Percentiles rank a stretch among this genome's conserved stretches.
phyloP scores from a whole-genome alignment of 495 filamentous ascomycete species.

The Hyaloscypha finlandica region DNA sequence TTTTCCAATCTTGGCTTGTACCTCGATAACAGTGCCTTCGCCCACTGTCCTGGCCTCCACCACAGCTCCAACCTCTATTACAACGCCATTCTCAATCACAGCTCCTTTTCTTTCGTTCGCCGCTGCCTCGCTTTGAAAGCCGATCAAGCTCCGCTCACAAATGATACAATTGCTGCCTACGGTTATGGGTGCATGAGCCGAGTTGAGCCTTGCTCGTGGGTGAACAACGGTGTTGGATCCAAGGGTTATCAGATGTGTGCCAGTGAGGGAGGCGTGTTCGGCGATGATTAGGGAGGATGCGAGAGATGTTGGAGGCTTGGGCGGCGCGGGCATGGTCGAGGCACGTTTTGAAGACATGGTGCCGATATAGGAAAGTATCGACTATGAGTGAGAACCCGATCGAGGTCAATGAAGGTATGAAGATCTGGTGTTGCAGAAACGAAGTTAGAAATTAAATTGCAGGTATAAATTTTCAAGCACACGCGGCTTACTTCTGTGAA shows the following conservation, averaged over 20 bases:
- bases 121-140: slow-evolving; percentile 37
- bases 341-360: slow-evolving; percentile 48
- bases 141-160: slow-evolving; percentile 69
- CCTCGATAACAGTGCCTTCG: slow-evolving; percentile 63
- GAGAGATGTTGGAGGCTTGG: slow-evolving; percentile 69
- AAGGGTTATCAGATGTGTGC: slow-evolving; percentile 71
- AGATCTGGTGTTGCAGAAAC: not conserved
- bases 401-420: not conserved
- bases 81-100: slow-evolving; percentile 56
- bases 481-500: too few species aligned
- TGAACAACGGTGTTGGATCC: slow-evolving; percentile 76
- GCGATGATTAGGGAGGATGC: slow-evolving; percentile 71
- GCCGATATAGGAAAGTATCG: not conserved
- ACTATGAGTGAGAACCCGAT: not conserved
- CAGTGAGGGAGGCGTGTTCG: slow-evolving; percentile 72
- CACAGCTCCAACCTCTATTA: slow-evolving; percentile 60
- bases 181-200: slow-evolving; percentile 66
- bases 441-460: too few species aligned
- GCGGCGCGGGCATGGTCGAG: slow-evolving; percentile 49
- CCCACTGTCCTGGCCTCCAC: slow-evolving; percentile 65
- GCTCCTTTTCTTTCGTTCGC: slow-evolving; percentile 37
- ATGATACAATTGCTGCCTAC: slow-evolving; percentile 77
- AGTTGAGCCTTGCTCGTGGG: slow-evolving; percentile 72
- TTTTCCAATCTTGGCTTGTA: slow-evolving; percentile 59
- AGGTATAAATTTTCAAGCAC: too few species aligned